phyloP scores from a whole-genome alignment of 169 alveolate genomes.

The Cryptosporidium ubiquitum region DNA sequence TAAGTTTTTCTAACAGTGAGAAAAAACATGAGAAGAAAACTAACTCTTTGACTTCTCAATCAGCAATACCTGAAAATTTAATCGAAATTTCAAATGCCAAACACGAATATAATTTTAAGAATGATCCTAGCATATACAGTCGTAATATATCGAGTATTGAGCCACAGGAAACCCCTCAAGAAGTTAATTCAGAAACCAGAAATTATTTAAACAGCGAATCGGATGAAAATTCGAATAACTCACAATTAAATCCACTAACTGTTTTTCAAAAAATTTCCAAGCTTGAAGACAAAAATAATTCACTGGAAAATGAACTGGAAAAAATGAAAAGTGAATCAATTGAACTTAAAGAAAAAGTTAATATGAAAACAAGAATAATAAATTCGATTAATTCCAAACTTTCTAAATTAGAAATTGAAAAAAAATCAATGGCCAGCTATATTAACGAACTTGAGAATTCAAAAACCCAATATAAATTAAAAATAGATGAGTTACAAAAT shows the following conservation, averaged over 20 bases:
- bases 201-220: not conserved
- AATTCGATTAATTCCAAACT: slow-evolving; percentile 10
- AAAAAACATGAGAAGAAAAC: not conserved
- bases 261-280: slow-evolving; percentile 39
- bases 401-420: slow-evolving; percentile 31
- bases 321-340: slow-evolving; percentile 5
- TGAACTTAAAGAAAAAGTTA: slow-evolving; percentile 12
- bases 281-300: slow-evolving; percentile 22
- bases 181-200: not conserved
- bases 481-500: slow-evolving; percentile 13
- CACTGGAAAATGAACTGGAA: slow-evolving; percentile 20
- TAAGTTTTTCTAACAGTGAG: not conserved
- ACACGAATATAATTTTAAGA: not conserved
- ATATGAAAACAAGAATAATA: not conserved
- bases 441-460: slow-evolving; percentile 4
- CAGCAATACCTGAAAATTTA: not conserved
- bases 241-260: slow-evolving; percentile 13
- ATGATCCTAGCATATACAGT: not conserved
- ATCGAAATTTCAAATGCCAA: too few species aligned
- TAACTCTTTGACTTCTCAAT: not conserved
- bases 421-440: not conserved
- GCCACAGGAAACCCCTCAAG: not conserved
- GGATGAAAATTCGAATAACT: not conserved
- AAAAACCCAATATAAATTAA: not conserved
- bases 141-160: not conserved